These are phyloP conservation scores for Excoecaria agallocha DNA, from an alignment of 345 rosid genomes.

Conservation along the genomic window DNA sequence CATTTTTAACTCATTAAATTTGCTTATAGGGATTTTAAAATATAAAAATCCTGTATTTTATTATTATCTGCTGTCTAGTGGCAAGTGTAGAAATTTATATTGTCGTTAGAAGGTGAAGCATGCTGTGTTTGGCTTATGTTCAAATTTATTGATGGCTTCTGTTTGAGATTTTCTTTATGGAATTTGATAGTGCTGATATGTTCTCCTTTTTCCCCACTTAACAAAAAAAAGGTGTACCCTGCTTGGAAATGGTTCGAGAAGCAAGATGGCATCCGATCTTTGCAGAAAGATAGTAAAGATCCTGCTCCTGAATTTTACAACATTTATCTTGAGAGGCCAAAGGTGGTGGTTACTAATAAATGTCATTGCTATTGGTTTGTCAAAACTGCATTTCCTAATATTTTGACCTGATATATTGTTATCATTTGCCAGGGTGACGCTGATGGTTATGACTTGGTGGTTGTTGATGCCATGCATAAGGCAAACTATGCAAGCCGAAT, in stretches of 20 bases:
- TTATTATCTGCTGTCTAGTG: not conserved
- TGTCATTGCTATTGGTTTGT: conserved; percentile 15
- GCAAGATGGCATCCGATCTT: conserved; percentile 97
- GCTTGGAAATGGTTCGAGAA: conserved; percentile 99
- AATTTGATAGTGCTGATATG: conserved; percentile 11
- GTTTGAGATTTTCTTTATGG: not conserved
- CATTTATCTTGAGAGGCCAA: conserved; percentile 98
- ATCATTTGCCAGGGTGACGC: conserved; percentile 83
- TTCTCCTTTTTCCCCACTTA: conserved; percentile 1
- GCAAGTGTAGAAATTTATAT: not conserved
- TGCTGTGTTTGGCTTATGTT: not conserved
- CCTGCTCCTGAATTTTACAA: conserved; percentile 99
- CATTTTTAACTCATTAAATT: not conserved
- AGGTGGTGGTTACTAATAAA: conserved; percentile 47
- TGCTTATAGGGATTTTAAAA: not conserved
- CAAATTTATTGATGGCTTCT: conserved; percentile 1
- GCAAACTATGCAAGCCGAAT: conserved; percentile 99
- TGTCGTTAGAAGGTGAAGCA: not conserved
- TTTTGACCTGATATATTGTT: conserved; percentile 23
- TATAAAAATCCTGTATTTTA: not conserved
- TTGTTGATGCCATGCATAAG: conserved; percentile 99
- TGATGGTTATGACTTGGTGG: conserved; percentile 99
- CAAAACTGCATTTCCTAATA: conserved; percentile 5
- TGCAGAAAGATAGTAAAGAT: conserved; percentile 90
- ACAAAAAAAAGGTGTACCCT: conserved; percentile 73